Percentiles rank a stretch among this genome's conserved stretches.
phyloP scores from a whole-genome alignment of 148 eudicot genomes.

The Rhododendron kiyosumense region DNA sequence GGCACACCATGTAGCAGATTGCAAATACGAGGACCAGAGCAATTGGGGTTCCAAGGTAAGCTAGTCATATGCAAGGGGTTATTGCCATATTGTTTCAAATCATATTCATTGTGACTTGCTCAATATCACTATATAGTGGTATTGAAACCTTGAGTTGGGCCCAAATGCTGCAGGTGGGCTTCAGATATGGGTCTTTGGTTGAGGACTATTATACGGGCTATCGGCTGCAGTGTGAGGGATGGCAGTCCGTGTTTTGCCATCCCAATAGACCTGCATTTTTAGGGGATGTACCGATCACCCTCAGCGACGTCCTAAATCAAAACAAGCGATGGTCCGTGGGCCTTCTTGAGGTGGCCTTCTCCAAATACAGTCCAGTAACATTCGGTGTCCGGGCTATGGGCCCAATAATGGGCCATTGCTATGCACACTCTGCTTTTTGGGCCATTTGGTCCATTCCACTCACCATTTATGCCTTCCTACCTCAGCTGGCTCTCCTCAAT shows the following conservation, averaged over 20 bases:
- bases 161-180: slow-evolving; percentile 45
- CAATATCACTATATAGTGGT: not conserved
- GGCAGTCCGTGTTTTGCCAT: slow-evolving; percentile 43
- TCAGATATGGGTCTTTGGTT: slow-evolving; percentile 54
- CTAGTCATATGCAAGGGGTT: slow-evolving; percentile 11
- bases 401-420: slow-evolving; percentile 33
- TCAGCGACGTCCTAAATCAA: slow-evolving; percentile 40
- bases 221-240: slow-evolving; percentile 54
- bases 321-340: slow-evolving; percentile 54
- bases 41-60: slow-evolving; percentile 39
- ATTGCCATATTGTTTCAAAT: not conserved
- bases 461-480: slow-evolving; percentile 49
- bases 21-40: slow-evolving; percentile 27
- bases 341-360: slow-evolving; percentile 45
- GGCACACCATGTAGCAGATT: slow-evolving; percentile 27
- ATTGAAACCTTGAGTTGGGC: not conserved
- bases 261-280: slow-evolving; percentile 53
- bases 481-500: slow-evolving; percentile 52
- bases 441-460: slow-evolving; percentile 42
- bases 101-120: not conserved
- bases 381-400: slow-evolving; percentile 41
- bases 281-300: slow-evolving; percentile 46
- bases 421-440: slow-evolving; percentile 33
- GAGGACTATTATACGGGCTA: slow-evolving; percentile 57
- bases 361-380: slow-evolving; percentile 32